Conservation (phyloP, 768 basidiomycete genomes). For the Russula emetica region DNA sequence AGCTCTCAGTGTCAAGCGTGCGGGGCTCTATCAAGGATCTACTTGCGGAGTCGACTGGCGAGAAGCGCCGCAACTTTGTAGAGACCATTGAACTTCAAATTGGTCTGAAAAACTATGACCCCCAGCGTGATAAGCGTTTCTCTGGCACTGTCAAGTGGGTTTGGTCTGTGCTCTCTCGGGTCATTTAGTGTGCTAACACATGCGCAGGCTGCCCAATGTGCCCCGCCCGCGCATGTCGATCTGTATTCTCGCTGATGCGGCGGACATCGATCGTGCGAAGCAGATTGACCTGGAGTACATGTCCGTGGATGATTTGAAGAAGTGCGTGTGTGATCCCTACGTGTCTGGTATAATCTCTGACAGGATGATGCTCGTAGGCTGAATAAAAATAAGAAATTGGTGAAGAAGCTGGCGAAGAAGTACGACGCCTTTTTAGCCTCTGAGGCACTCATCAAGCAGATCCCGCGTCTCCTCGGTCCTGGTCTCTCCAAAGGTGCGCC, state of each 20-base stretch:
- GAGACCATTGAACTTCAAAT: slow-evolving; percentile 97
- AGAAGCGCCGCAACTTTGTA: slow-evolving; percentile 90
- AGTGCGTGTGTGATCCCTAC: slow-evolving; percentile 48
- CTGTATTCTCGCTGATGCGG: slow-evolving; percentile 98
- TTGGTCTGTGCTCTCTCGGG: not conserved
- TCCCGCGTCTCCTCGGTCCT: slow-evolving; percentile 98
- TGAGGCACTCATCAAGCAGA: slow-evolving; percentile 98
- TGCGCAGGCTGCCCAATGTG: slow-evolving; percentile 80
- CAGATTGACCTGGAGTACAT: slow-evolving; percentile 98
- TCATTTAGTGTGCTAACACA: not conserved
- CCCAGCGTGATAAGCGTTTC: slow-evolving; percentile 99
- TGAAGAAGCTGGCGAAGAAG: slow-evolving; percentile 99
- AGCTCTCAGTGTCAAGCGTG: slow-evolving; percentile 99
- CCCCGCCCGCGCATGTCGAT: slow-evolving; percentile 99
- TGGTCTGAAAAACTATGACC: slow-evolving; percentile 98
- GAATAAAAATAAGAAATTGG: slow-evolving; percentile 99
- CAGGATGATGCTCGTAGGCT: slow-evolving; percentile 48
- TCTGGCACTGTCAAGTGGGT: slow-evolving; percentile 93
- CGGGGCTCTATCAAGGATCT: slow-evolving; percentile 95
- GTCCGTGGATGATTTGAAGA: slow-evolving; percentile 99
- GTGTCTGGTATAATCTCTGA: not conserved
- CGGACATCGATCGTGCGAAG: slow-evolving; percentile 98
- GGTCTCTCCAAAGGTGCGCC: slow-evolving; percentile 94
- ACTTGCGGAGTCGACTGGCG: slow-evolving; percentile 75
- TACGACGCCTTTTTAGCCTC: slow-evolving; percentile 99